A percentile compares a stretch with the other conserved stretches of the same genome.
These are phyloP conservation scores for Agarophyton chilense DNA, from an alignment of 23 red algal genomes.

Conservation along the genomic window DNA sequence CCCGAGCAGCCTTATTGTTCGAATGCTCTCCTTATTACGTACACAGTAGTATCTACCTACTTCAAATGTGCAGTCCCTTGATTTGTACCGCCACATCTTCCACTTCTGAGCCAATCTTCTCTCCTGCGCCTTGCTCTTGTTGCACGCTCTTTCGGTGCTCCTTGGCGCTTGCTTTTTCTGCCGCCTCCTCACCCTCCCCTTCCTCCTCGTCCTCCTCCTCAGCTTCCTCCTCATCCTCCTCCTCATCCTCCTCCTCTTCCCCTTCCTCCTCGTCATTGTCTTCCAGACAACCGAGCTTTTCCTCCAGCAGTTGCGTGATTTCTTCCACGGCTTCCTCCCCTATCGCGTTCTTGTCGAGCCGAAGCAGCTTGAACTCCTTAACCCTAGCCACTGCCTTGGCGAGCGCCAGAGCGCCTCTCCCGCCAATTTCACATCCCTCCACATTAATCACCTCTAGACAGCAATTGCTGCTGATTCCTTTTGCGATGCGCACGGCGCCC, in stretches of 20 bases:
- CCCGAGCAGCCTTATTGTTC: background rate
- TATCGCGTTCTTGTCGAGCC: slow-evolving; percentile 43
- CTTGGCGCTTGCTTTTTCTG: background rate
- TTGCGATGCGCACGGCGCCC: slow-evolving; percentile 68
- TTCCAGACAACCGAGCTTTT: slow-evolving; percentile 40
- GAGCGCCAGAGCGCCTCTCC: slow-evolving; percentile 34
- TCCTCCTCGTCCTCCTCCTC: slow-evolving; percentile 61
- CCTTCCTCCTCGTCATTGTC: slow-evolving; percentile 70
- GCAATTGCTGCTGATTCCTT: slow-evolving; percentile 28
- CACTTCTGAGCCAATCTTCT: slow-evolving; percentile 1
- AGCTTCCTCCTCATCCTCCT: slow-evolving; percentile 60
- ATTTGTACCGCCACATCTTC: background rate
- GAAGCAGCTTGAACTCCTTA: slow-evolving; percentile 4
- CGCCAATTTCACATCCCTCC: slow-evolving; percentile 41
- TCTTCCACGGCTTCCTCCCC: slow-evolving; percentile 28
- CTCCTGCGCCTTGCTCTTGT: background rate
- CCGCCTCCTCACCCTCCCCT: slow-evolving; percentile 23
- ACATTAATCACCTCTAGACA: slow-evolving; percentile 30
- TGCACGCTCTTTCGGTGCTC: background rate
- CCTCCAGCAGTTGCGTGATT: slow-evolving; percentile 27
- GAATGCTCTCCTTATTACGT: no score
- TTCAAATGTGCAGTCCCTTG: background rate
- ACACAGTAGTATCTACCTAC: no score
- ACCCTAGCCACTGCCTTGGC: slow-evolving; percentile 34
- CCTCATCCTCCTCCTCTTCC: slow-evolving; percentile 52